Evolutionary conservation across 2,329 filamentous ascomycete genomes (phyloP).

Genomic region (Diaporthe citrichinensis): DNA sequence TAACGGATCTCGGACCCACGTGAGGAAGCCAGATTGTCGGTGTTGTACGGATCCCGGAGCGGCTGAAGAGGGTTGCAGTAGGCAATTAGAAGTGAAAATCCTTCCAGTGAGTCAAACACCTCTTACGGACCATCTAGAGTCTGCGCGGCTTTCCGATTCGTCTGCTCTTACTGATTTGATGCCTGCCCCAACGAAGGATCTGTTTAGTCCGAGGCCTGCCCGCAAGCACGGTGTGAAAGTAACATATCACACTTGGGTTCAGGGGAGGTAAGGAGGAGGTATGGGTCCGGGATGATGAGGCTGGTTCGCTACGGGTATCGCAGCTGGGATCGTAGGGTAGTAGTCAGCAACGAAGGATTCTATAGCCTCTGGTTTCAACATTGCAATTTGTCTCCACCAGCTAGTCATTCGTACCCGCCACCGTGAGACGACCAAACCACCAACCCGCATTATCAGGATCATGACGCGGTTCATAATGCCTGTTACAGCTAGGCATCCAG

Average conservation of each 20-base stretch:
- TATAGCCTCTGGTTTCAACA: not conserved
- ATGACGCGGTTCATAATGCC: not conserved
- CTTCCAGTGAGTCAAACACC: not conserved
- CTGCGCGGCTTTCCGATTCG: not conserved
- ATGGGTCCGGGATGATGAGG: not conserved
- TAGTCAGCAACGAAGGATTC: not conserved
- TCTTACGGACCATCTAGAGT: not conserved
- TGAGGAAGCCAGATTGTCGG: not conserved
- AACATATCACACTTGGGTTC: not conserved
- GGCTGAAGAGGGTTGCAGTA: not conserved
- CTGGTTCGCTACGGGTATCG: not conserved
- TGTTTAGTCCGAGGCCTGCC: not conserved
- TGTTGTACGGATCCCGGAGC: not conserved
- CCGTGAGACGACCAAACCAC: not conserved
- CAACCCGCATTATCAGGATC: not conserved
- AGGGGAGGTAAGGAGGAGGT: too few relatives aligned
- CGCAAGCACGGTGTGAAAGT: too few relatives aligned
- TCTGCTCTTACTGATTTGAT: not conserved
- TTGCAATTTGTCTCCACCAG: not conserved
- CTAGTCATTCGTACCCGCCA: not conserved
- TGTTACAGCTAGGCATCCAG: not conserved
- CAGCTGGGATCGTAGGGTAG: not conserved
- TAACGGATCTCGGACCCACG: not conserved
- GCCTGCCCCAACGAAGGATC: not conserved
- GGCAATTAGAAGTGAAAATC: not conserved